Percentiles rank a stretch among this genome's conserved stretches.
Evolutionary conservation across 805 yeast genomes (phyloP).

Genomic region (Brettanomyces custersianus): DNA sequence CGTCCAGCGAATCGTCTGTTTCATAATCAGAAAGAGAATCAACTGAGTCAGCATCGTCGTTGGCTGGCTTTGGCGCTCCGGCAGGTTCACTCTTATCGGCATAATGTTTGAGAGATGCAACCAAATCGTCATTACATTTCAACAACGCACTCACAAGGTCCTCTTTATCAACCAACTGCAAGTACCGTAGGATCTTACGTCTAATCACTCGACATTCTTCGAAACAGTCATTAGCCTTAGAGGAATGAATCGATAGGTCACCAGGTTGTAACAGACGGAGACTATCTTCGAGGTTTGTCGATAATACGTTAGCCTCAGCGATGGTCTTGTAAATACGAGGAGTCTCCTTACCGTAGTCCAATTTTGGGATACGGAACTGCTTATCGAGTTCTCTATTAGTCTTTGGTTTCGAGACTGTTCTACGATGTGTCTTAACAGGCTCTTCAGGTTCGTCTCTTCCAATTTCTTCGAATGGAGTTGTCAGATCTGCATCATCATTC

Average conservation of each 20-base stretch:
- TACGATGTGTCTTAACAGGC: too few species aligned
- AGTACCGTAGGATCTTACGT: constrained; percentile 67
- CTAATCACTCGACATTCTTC: constrained; percentile 69
- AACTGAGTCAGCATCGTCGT: constrained; percentile 28
- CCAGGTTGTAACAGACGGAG: constrained; percentile 35
- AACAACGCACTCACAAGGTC: constrained; percentile 83
- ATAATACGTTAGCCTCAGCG: constrained; percentile 67
- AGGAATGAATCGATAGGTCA: constrained; percentile 55
- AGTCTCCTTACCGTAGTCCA: constrained; percentile 59
- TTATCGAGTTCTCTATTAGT: constrained; percentile 32
- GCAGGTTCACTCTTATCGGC: constrained; percentile 44
- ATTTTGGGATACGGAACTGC: constrained; percentile 55
- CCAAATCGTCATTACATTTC: constrained; percentile 85
- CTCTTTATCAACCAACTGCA: constrained; percentile 78
- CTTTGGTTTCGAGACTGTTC: constrained; percentile 8
- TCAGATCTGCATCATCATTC: constrained; percentile 43
- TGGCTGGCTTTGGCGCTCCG: constrained; percentile 23
- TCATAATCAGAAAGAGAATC: constrained; percentile 33
- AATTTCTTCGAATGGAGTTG: constrained; percentile 22
- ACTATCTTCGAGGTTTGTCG: constrained; percentile 61
- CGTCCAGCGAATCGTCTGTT: constrained; percentile 18
- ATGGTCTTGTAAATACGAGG: constrained; percentile 62
- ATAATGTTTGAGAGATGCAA: constrained; percentile 58
- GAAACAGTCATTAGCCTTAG: constrained; percentile 53
- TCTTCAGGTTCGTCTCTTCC: constrained; percentile 12